Evolutionary conservation across 179 eudicot genomes (phyloP).

Genomic region (Camellia oleifera): DNA sequence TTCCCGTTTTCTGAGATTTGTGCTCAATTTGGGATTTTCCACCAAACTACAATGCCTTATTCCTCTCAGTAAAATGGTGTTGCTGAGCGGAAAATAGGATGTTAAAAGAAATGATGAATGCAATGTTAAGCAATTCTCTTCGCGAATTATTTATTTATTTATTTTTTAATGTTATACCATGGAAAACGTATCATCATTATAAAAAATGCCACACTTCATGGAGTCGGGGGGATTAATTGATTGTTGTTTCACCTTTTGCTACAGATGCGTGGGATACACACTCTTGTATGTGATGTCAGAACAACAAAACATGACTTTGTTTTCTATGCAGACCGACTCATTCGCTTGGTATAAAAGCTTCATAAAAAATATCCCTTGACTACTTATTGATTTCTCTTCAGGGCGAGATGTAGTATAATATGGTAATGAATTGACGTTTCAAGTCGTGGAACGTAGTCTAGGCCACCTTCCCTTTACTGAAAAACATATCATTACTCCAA

Average conservation of each 20-base stretch:
- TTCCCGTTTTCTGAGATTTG: too few species aligned
- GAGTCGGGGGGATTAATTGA: background rate
- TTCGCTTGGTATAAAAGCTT: constrained; percentile 44
- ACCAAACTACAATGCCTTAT: too few species aligned
- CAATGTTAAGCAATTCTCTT: too few species aligned
- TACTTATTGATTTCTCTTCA: background rate
- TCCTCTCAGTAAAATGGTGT: too few species aligned
- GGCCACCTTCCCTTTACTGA: constrained; percentile 72
- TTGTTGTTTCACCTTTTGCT: background rate
- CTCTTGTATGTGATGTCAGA: constrained; percentile 50
- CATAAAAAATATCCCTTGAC: background rate
- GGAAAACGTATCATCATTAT: too few species aligned
- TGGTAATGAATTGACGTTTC: constrained; percentile 14
- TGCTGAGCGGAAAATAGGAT: too few species aligned
- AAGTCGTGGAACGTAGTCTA: constrained; percentile 66
- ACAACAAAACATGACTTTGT: constrained; percentile 62
- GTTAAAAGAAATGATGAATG: too few species aligned
- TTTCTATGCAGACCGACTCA: constrained; percentile 63
- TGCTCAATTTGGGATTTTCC: too few species aligned
- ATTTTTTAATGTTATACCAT: too few species aligned
- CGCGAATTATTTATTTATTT: too few species aligned
- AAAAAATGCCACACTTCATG: too few species aligned
- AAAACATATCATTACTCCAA: constrained; percentile 62
- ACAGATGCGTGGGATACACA: constrained; percentile 65
- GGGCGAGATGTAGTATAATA: background rate